Percentiles rank a stretch among this genome's conserved stretches.
These are phyloP conservation scores for Trypanosoma cruzi DNA, from an alignment of 208 protist genomes.

Conservation along the genomic window DNA sequence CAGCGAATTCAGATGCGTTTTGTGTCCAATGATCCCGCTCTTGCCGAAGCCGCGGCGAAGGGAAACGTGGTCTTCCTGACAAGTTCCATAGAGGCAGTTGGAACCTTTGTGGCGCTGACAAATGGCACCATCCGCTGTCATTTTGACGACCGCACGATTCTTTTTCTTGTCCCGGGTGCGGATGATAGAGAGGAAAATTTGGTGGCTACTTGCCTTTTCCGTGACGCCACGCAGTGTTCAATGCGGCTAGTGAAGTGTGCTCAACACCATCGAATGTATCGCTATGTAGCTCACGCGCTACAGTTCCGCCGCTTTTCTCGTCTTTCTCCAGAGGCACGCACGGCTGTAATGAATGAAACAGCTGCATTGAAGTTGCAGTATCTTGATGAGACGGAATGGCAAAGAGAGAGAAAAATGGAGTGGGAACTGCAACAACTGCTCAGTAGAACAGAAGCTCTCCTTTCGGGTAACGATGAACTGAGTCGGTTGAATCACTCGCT, in stretches of 20 bases:
- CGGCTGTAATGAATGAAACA: slow-evolving; percentile 14
- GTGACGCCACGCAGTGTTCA: slow-evolving; percentile 64
- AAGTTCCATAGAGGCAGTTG: slow-evolving; percentile 69
- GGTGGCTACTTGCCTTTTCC: slow-evolving; percentile 57
- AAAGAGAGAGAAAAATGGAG: slow-evolving; percentile 11
- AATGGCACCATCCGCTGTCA: slow-evolving; percentile 79
- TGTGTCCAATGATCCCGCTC: slow-evolving; percentile 21
- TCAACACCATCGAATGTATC: slow-evolving; percentile 47
- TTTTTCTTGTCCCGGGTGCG: slow-evolving; percentile 65
- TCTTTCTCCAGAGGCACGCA: slow-evolving; percentile 20
- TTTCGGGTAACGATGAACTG: slow-evolving; percentile 40
- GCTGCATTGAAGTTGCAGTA: slow-evolving; percentile 13
- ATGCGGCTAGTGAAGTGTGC: slow-evolving; percentile 63
- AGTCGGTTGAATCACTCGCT: slow-evolving; percentile 40
- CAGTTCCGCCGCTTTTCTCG: slow-evolving; percentile 66
- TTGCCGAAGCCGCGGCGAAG: slow-evolving; percentile 12
- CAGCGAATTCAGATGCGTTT: slow-evolving; percentile 31
- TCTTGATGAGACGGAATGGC: slow-evolving; percentile 23
- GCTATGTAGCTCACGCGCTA: slow-evolving; percentile 68
- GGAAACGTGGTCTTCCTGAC: slow-evolving; percentile 59
- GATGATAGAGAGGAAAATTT: slow-evolving; percentile 65
- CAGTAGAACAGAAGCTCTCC: slow-evolving; percentile 29
- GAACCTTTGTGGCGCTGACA: slow-evolving; percentile 76
- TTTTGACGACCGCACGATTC: slow-evolving; percentile 83
- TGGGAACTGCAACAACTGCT: slow-evolving; percentile 20